Conservation (phyloP, 805 yeast species). For the Lipomyces lipofer region DNA sequence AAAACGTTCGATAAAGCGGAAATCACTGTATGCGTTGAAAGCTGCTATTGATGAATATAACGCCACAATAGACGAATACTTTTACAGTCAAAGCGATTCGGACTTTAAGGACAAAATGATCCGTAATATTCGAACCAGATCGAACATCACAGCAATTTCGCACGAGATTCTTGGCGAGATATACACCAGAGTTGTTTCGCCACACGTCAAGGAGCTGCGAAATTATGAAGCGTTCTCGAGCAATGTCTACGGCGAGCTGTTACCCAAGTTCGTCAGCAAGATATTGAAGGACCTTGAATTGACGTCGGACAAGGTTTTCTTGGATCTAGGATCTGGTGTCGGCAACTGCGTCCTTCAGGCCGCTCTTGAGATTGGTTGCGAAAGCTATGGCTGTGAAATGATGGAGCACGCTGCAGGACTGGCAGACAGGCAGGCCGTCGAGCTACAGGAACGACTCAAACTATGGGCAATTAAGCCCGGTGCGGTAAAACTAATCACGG, state of each 20-base stretch:
- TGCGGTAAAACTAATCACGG: constrained; percentile 56
- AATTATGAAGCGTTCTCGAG: constrained; percentile 84
- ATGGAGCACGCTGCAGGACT: constrained; percentile 79
- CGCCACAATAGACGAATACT: constrained; percentile 41
- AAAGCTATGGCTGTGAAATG: constrained; percentile 86
- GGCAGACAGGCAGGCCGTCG: constrained; percentile 59
- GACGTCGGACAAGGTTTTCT: constrained; percentile 56
- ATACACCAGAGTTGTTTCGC: constrained; percentile 77
- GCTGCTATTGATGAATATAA: constrained; percentile 49
- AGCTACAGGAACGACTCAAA: constrained; percentile 57
- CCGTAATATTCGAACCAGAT: neutral
- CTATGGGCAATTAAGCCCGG: constrained; percentile 67
- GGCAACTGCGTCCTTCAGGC: constrained; percentile 91
- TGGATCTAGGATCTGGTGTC: constrained; percentile 92
- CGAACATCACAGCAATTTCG: constrained; percentile 40
- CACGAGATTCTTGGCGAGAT: constrained; percentile 73
- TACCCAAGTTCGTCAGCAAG: constrained; percentile 72
- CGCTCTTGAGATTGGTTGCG: constrained; percentile 79
- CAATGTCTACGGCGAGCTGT: constrained; percentile 85
- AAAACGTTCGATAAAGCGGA: constrained; percentile 34
- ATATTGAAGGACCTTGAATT: constrained; percentile 64
- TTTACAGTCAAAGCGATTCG: constrained; percentile 37
- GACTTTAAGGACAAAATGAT: constrained; percentile 37
- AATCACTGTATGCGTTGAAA: constrained; percentile 39
- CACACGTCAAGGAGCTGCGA: constrained; percentile 61